These are phyloP conservation scores for Petrea volubilis DNA, from an alignment of 257 asterid genomes.

Conservation along the genomic window DNA sequence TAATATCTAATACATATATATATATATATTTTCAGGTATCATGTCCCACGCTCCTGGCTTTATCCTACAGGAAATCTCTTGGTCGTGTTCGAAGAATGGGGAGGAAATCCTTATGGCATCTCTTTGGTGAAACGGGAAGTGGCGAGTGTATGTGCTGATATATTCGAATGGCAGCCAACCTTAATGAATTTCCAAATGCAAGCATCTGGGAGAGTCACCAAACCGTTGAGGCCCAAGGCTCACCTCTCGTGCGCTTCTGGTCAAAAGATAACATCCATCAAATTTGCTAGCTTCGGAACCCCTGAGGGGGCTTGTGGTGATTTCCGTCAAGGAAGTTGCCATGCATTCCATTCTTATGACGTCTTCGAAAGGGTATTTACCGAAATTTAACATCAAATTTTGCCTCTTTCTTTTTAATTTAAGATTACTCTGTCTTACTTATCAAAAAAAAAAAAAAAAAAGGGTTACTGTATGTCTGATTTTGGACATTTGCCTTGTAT, in stretches of 20 bases:
- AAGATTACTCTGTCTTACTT: neutral
- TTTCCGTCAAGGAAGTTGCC: conserved; percentile 76
- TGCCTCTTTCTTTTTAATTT: conserved; percentile 3
- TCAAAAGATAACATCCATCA: conserved; percentile 71
- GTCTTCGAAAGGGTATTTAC: conserved; percentile 69
- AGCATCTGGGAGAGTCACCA: conserved; percentile 70
- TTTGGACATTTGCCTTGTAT: neutral
- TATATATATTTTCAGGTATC: conserved; percentile 59
- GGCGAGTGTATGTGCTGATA: conserved; percentile 74
- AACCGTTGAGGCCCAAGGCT: conserved; percentile 78
- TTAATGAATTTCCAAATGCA: conserved; percentile 68
- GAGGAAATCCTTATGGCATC: conserved; percentile 82
- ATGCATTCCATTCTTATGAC: conserved; percentile 77
- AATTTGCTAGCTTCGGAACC: conserved; percentile 94
- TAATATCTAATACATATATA: no score
- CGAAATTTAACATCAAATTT: neutral
- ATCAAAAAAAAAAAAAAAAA: no score
- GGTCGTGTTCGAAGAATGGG: conserved; percentile 91
- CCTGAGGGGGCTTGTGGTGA: conserved; percentile 83
- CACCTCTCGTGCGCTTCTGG: conserved; percentile 75
- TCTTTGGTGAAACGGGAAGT: conserved; percentile 69
- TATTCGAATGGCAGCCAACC: conserved; percentile 87
- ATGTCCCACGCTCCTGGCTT: conserved; percentile 94
- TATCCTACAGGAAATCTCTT: conserved; percentile 67
- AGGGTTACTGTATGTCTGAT: conserved; percentile 6